These are phyloP conservation scores for Teunomyces funiuensis DNA, from an alignment of 805 yeast species.

Conservation along the genomic window DNA sequence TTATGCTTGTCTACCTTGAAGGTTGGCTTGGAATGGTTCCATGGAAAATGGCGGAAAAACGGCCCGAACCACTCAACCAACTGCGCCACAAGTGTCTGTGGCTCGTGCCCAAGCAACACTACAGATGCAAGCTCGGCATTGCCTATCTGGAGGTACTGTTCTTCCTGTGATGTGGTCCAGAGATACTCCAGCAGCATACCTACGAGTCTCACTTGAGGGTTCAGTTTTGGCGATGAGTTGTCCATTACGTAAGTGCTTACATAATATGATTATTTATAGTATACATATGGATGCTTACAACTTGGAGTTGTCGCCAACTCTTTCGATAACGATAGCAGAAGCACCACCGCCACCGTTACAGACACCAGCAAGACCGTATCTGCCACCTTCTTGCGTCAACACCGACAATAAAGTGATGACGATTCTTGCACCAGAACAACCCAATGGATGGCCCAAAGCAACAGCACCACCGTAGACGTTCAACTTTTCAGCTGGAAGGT, in stretches of 20 bases:
- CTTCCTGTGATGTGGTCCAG: conserved; percentile 2
- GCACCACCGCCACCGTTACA: conserved; percentile 99
- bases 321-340: conserved; percentile 85
- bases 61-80: conserved; percentile 16
- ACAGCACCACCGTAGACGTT: conserved; percentile 96
- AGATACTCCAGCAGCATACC: conserved; percentile 1
- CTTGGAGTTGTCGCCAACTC: conserved; percentile 39
- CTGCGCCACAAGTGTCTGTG: neutral
- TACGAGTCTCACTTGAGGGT: neutral
- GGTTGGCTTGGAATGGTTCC: conserved; percentile 14
- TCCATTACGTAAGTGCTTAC: neutral
- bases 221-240: neutral
- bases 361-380: conserved; percentile 90
- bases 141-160: neutral
- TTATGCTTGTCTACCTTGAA: conserved; percentile 1
- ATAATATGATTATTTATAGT: neutral
- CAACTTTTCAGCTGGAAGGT: conserved; percentile 63
- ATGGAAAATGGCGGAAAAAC: conserved; percentile 22
- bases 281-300: conserved; percentile 21
- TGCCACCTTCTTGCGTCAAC: conserved; percentile 74
- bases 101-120: neutral
- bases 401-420: conserved; percentile 83
- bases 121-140: neutral
- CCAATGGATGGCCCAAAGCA: conserved; percentile 92
- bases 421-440: conserved; percentile 94